A percentile compares a stretch with the other conserved stretches of the same genome.
Conservation (phyloP, 345 rosid genomes). For the Turritis glabra region DNA sequence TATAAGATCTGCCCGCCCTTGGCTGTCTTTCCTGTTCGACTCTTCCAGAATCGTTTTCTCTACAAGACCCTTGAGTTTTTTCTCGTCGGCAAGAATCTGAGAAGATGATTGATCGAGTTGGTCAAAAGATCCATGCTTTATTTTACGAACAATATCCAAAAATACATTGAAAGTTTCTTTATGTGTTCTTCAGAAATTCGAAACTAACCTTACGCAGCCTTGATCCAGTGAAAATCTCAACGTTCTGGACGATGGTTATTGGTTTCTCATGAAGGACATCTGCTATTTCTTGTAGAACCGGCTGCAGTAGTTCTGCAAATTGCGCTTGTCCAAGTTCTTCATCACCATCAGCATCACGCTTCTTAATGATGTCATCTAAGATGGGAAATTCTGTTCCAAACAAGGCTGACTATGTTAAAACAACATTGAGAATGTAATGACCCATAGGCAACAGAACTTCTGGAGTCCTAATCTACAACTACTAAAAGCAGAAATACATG, state of each 20-base stretch:
- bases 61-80: constrained; percentile 43
- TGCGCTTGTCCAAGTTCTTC: constrained; percentile 86
- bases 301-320: constrained; percentile 78
- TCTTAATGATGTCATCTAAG: constrained; percentile 70
- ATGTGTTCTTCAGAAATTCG: background rate
- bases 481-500: background rate
- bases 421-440: background rate
- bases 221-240: constrained; percentile 64
- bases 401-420: background rate
- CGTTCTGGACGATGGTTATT: constrained; percentile 48
- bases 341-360: constrained; percentile 70
- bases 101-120: background rate
- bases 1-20: constrained; percentile 36
- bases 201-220: constrained; percentile 59
- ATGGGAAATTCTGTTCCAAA: constrained; percentile 60
- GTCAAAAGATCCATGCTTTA: constrained; percentile 10
- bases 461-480: background rate
- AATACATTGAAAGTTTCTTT: too few species aligned
- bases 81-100: constrained; percentile 64
- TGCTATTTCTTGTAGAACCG: constrained; percentile 71
- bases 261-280: constrained; percentile 58
- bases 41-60: constrained; percentile 45
- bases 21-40: constrained; percentile 29
- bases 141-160: background rate
- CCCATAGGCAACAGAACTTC: background rate